Evolutionary conservation across 768 basidiomycete species (phyloP).

Genomic region (Macrocybe gigantea): DNA sequence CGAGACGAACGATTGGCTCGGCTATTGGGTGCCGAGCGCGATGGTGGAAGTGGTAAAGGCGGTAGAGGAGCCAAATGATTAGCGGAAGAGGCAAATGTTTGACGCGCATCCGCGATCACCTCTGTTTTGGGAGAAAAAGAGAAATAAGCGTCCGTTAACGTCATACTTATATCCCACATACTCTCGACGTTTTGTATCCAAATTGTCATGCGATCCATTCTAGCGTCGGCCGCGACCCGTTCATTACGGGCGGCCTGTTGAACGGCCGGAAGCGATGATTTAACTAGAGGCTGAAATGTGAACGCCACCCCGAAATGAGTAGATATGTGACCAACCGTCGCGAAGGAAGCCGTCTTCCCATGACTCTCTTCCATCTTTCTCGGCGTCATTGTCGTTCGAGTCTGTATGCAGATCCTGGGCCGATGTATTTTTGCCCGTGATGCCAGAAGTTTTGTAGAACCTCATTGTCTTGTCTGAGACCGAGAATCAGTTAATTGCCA

Average conservation of each 20-base stretch:
- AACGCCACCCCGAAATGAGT: not conserved
- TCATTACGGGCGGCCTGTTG: conserved; percentile 49
- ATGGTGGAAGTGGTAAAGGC: conserved; percentile 57
- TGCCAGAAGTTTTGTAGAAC: conserved; percentile 58
- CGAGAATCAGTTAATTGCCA: not conserved
- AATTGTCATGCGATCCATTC: conserved; percentile 63
- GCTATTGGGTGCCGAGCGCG: conserved; percentile 40
- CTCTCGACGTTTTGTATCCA: conserved; percentile 86
- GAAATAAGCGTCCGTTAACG: conserved; percentile 7
- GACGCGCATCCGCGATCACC: conserved; percentile 76
- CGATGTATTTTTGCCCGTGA: conserved; percentile 39
- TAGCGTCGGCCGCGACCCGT: conserved; percentile 46
- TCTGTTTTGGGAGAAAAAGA: conserved; percentile 30
- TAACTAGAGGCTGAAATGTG: conserved; percentile 16
- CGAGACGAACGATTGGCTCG: conserved; percentile 43
- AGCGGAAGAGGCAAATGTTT: conserved; percentile 60
- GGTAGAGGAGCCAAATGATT: conserved; percentile 43
- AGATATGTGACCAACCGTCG: conserved; percentile 30
- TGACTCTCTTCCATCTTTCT: conserved; percentile 26
- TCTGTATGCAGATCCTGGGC: conserved; percentile 37
- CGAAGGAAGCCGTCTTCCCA: conserved; percentile 46
- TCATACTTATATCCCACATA: conserved; percentile 30
- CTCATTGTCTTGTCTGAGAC: conserved; percentile 61
- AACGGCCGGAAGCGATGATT: conserved; percentile 46
- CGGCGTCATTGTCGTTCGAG: conserved; percentile 19